These are phyloP conservation scores for Citeromyces siamensis DNA, from an alignment of 1,139 yeast genomes.

Conservation along the genomic window DNA sequence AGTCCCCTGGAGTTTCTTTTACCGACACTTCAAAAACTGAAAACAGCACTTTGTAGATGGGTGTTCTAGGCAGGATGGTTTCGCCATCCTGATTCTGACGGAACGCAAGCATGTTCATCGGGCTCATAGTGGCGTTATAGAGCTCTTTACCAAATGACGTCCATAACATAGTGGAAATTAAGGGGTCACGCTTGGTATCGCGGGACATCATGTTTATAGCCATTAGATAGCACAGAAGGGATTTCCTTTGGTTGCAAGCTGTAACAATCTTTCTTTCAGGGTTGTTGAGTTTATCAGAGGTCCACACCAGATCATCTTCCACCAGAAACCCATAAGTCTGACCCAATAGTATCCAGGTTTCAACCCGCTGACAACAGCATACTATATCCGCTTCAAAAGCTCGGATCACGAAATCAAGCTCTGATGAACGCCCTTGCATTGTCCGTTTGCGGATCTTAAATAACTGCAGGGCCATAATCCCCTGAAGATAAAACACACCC, in stretches of 20 bases:
- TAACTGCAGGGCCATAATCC: conserved; percentile 50
- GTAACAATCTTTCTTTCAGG: conserved; percentile 50
- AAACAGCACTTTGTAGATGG: conserved; percentile 15
- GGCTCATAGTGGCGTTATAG: conserved; percentile 48
- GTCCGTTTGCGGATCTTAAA: conserved; percentile 60
- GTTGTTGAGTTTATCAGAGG: conserved; percentile 68
- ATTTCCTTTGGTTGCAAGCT: conserved; percentile 54
- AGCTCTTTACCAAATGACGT: conserved; percentile 45
- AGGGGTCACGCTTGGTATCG: conserved; percentile 13
- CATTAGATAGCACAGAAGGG: conserved; percentile 67
- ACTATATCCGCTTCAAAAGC: conserved; percentile 56
- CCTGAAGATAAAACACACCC: conserved; percentile 70
- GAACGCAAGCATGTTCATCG: conserved; percentile 54
- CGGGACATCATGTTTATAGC: conserved; percentile 43
- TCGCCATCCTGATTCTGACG: conserved; percentile 9
- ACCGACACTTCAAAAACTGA: conserved; percentile 30
- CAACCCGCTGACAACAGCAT: conserved; percentile 57
- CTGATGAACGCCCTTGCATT: conserved; percentile 73
- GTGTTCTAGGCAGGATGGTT: conserved; percentile 4
- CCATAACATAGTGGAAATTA: conserved; percentile 37
- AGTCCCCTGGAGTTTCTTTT: conserved; percentile 32
- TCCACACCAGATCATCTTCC: conserved; percentile 86
- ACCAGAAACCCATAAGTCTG: conserved; percentile 70
- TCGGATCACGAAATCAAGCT: conserved; percentile 60
- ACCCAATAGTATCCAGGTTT: conserved; percentile 79